Percentiles rank a stretch among this genome's conserved stretches.
These are phyloP conservation scores for Tricladium varicosporioides DNA, from an alignment of 2,329 filamentous ascomycete species.

Conservation along the genomic window DNA sequence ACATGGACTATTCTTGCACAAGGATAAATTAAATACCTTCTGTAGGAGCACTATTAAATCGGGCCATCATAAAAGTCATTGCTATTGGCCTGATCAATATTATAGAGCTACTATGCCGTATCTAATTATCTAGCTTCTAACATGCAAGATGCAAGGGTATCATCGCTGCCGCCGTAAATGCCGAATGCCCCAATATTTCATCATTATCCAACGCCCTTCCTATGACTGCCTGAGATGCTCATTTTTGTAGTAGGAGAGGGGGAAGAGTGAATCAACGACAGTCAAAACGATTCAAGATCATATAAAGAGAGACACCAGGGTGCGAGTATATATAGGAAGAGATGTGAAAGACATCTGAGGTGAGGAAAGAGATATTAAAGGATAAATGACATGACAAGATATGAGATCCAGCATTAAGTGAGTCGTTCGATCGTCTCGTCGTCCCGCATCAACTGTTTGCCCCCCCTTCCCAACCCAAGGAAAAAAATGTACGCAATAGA, in stretches of 20 bases:
- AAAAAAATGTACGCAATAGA: not conserved
- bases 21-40: no score
- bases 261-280: not conserved
- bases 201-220: not conserved
- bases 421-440: constrained; percentile 1
- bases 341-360: not conserved
- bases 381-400: not conserved
- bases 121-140: constrained; percentile 1
- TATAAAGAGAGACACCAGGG: not conserved
- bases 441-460: not conserved
- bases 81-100: not conserved
- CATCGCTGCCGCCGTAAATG: not conserved
- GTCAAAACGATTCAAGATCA: not conserved
- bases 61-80: no score
- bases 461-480: no score
- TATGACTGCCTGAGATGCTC: not conserved
- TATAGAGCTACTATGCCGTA: not conserved
- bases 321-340: no score
- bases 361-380: not conserved
- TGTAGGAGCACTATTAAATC: no score
- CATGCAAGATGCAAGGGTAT: not conserved
- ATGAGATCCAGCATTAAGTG: not conserved
- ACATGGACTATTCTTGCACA: no score
- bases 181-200: not conserved
- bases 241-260: not conserved